Conservation (phyloP, 768 basidiomycete genomes). For the Suillus tomentosus region DNA sequence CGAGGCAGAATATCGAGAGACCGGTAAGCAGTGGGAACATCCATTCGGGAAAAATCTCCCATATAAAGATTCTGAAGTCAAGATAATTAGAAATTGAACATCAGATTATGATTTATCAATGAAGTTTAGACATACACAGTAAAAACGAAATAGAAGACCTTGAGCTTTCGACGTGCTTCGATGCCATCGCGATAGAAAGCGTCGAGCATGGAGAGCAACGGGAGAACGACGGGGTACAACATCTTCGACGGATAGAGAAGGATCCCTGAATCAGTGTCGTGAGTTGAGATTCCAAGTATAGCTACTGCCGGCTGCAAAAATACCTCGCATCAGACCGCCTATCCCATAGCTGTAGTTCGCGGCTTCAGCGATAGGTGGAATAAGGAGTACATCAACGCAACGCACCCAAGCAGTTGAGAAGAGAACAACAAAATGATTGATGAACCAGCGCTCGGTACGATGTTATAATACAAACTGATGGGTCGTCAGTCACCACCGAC, state of each 20-base stretch:
- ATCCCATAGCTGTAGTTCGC: constrained; percentile 42
- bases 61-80: constrained; percentile 40
- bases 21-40: constrained; percentile 48
- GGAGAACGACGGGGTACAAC: constrained; percentile 40
- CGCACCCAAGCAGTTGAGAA: constrained; percentile 38
- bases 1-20: constrained; percentile 58
- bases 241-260: constrained; percentile 48
- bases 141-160: constrained; percentile 50
- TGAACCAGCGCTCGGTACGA: constrained; percentile 45
- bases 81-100: neutral
- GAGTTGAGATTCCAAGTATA: neutral
- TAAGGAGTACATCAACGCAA: neutral
- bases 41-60: constrained; percentile 44
- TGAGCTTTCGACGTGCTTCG: constrained; percentile 43
- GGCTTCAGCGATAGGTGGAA: neutral
- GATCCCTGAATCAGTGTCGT: constrained; percentile 15
- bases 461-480: constrained; percentile 46
- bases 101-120: neutral
- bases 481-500: neutral
- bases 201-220: constrained; percentile 30
- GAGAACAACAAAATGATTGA: constrained; percentile 47
- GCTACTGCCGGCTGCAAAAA: constrained; percentile 12
- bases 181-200: constrained; percentile 45
- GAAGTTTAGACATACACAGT: neutral
- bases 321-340: constrained; percentile 53